Evolutionary conservation across 331 rosid genomes (phyloP).

Genomic region (Spiraea crenata): DNA sequence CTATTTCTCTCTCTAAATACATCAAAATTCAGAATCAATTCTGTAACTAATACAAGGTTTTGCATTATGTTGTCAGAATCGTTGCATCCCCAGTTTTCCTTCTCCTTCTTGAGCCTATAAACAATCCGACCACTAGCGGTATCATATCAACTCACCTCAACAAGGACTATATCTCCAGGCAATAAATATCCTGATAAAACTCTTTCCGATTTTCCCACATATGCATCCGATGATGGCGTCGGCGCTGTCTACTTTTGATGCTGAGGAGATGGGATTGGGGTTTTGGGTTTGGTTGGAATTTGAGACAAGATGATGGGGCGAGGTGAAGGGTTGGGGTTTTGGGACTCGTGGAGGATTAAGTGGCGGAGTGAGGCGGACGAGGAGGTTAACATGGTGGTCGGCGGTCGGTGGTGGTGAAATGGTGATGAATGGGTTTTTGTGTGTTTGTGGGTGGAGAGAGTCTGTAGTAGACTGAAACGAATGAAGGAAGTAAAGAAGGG

Average conservation of each 20-base stretch:
- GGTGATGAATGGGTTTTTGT: not conserved
- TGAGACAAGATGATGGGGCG: conserved; percentile 13
- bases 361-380: conserved; percentile 22
- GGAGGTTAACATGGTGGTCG: conserved; percentile 37
- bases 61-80: too few species aligned
- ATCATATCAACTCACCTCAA: conserved; percentile 89
- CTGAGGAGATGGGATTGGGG: conserved; percentile 1
- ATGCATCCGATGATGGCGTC: conserved; percentile 82
- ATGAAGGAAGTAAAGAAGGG: not conserved
- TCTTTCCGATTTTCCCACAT: conserved; percentile 85
- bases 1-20: too few species aligned
- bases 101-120: conserved; percentile 48
- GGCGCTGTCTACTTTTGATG: conserved; percentile 66
- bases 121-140: conserved; percentile 79
- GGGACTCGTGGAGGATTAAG: conserved; percentile 31
- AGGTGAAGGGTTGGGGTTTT: too few species aligned
- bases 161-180: too few species aligned
- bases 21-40: too few species aligned
- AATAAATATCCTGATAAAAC: too few species aligned
- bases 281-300: conserved; percentile 9
- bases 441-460: not conserved
- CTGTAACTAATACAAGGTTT: too few species aligned
- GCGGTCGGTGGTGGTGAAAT: too few species aligned
- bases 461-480: not conserved
- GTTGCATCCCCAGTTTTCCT: too few species aligned